Evolutionary conservation across 306 rosid genomes (phyloP).

Genomic region (Hippophae rhamnoides): DNA sequence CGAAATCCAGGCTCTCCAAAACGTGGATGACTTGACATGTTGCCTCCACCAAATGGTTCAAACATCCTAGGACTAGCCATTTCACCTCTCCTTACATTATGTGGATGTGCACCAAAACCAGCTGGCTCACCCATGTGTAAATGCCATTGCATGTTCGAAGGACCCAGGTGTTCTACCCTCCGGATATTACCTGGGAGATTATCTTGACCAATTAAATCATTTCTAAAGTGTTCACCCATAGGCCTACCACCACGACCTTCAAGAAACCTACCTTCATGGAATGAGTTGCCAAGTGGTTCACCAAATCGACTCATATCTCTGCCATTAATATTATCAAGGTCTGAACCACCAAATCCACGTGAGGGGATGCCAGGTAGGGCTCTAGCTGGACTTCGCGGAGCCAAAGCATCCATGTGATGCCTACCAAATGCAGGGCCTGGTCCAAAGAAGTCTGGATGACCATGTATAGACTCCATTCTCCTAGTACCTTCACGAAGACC

Average conservation of each 20-base stretch:
- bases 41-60: conserved; percentile 53
- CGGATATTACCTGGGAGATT: conserved; percentile 39
- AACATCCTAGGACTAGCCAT: conserved; percentile 52
- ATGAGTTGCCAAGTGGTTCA: conserved; percentile 41
- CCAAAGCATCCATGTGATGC: conserved; percentile 47
- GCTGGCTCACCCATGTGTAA: conserved; percentile 47
- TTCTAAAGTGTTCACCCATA: conserved; percentile 57
- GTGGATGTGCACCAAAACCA: conserved; percentile 60
- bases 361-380: conserved; percentile 50
- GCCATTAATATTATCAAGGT: conserved; percentile 63
- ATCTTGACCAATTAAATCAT: conserved; percentile 55
- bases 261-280: conserved; percentile 63
- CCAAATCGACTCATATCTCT: conserved; percentile 57
- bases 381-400: conserved; percentile 54
- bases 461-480: conserved; percentile 34
- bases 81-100: conserved; percentile 54
- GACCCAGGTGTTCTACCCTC: conserved; percentile 62
- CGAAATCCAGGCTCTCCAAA: conserved; percentile 97
- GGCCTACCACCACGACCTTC: conserved; percentile 62
- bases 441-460: conserved; percentile 49
- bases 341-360: conserved; percentile 44
- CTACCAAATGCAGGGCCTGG: conserved; percentile 45
- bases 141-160: conserved; percentile 52
- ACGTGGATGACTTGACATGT: conserved; percentile 53
- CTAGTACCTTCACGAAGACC: conserved; percentile 42